Base-by-base conservation (phyloP, 116 monocot species). In the Zostera marina region DNA sequence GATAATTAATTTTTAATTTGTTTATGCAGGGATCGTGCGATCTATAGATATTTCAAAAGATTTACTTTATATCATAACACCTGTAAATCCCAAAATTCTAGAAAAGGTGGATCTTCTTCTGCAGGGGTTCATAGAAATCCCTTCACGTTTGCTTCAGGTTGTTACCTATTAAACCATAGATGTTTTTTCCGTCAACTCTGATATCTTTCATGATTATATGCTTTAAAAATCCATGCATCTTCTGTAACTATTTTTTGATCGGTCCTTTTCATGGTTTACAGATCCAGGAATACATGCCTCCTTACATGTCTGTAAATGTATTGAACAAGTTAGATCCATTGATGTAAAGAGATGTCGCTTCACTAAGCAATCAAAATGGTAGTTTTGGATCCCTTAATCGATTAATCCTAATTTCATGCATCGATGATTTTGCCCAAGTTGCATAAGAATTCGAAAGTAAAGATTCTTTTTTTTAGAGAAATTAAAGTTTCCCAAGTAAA, bases 91-190 rank as follows among this genome's bases (percentile, higher is more conserved):
- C 42, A 16, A 41, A 24, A 66, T 21, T 55, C 61, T 94, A 24
- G 72, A 85, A 71, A 77, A 73, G 40, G 88, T 94, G 44, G 88
- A 94, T 75, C 73, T 82, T 53, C 76, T 94, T 71, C 63, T 84
- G 15, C 94, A 94, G 62, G 94, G 94, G 13, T 80, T 82, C 43
- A 76, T 94, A 59, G 73, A 85, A 73, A 85, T 94, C 42, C 94
- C 94, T 6, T 75, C 69, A 0, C 62, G 67, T 63, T 51, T 88
- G 32, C 67, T 94, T 54, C 81, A 94, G 88, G 94, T 94, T 76
- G 54, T 57, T 10, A 11, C 15, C 13, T 44, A 19, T 42, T 14
- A 3, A 42, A 22, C 7, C 13, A 42, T 21, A 20, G 1, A 46
- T 41, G 22, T 5, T 3, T 12, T 17, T 8, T 51, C 22, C n/a